A percentile compares a stretch with the other conserved stretches of the same genome.
These are phyloP conservation scores for Cladorrhinum sp. DNA, from an alignment of 2,329 filamentous ascomycete species.

Conservation along the genomic window DNA sequence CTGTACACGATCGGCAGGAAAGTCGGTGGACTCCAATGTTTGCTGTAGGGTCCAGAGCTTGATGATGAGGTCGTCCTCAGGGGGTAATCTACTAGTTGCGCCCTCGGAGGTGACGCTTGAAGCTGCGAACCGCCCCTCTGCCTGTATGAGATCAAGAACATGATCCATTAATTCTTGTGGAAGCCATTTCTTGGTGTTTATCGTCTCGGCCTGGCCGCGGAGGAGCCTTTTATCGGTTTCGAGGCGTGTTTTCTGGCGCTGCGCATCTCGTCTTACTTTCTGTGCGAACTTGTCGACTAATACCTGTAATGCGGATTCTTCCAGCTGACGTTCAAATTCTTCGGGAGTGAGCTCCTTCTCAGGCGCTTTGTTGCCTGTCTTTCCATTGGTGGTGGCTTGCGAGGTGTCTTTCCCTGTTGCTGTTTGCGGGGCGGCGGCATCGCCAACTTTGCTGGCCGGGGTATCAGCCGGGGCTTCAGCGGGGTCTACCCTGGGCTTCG, in stretches of 20 bases:
- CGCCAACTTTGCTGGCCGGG: conserved; percentile 23
- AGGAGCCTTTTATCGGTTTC: conserved; percentile 84
- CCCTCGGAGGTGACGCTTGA: conserved; percentile 49
- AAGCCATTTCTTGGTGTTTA: conserved; percentile 76
- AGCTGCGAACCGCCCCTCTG: conserved; percentile 58
- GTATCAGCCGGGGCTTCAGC: conserved; percentile 36
- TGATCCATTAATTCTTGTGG: conserved; percentile 73
- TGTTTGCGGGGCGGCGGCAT: conserved; percentile 21
- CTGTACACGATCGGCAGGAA: conserved; percentile 61
- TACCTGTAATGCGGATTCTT: conserved; percentile 84
- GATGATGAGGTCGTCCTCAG: conserved; percentile 75
- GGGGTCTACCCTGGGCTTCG: conserved; percentile 68
- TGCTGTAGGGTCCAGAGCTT: conserved; percentile 83
- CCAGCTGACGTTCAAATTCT: conserved; percentile 84
- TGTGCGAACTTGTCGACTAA: conserved; percentile 79
- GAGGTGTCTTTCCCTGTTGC: conserved; percentile 24
- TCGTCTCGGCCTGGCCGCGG: conserved; percentile 69
- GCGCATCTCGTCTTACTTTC: conserved; percentile 75
- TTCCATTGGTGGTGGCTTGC: conserved; percentile 17
- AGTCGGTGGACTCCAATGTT: conserved; percentile 65
- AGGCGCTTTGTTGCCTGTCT: conserved; percentile 23
- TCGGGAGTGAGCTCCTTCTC: conserved; percentile 68
- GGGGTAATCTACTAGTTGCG: conserved; percentile 49
- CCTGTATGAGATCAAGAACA: conserved; percentile 69
- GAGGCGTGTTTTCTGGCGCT: conserved; percentile 71